phyloP scores from a whole-genome alignment of 176 grass and related monocot species.

The Phoenix dactylifera region DNA sequence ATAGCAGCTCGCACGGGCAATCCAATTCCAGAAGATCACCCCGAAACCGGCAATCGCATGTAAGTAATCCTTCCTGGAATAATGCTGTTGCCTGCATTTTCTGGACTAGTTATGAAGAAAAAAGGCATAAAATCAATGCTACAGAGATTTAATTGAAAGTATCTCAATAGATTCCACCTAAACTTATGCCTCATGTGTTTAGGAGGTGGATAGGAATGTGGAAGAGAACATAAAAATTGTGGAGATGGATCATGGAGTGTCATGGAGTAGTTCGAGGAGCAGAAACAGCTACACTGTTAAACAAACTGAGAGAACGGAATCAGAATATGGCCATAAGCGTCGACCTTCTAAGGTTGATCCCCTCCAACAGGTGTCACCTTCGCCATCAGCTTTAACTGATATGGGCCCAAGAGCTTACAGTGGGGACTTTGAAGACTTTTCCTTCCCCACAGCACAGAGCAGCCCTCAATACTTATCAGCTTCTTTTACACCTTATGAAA shows the following conservation, averaged over 20 bases:
- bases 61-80: too few relatives aligned
- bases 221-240: slow-evolving; percentile 5
- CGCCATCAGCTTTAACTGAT: slow-evolving; percentile 22
- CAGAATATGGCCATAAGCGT: not conserved
- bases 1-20: too few relatives aligned
- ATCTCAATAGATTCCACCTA: too few relatives aligned
- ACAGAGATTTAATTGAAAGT: too few relatives aligned
- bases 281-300: not conserved
- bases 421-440: slow-evolving; percentile 21
- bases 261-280: not conserved
- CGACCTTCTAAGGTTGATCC: not conserved
- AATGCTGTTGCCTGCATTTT: too few relatives aligned
- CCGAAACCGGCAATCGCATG: too few relatives aligned
- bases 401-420: slow-evolving; percentile 18
- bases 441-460: slow-evolving; percentile 28
- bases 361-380: not conserved
- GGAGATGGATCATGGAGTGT: not conserved
- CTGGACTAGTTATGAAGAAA: too few relatives aligned
- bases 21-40: too few relatives aligned
- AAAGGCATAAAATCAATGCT: too few relatives aligned
- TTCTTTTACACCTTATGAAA: not conserved
- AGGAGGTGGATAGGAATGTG: not conserved
- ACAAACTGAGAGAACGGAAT: not conserved
- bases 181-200: not conserved
- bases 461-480: slow-evolving; percentile 28